Evolutionary conservation across 768 basidiomycete genomes (phyloP).

Genomic region (Trichaptum fuscoviolaceum): DNA sequence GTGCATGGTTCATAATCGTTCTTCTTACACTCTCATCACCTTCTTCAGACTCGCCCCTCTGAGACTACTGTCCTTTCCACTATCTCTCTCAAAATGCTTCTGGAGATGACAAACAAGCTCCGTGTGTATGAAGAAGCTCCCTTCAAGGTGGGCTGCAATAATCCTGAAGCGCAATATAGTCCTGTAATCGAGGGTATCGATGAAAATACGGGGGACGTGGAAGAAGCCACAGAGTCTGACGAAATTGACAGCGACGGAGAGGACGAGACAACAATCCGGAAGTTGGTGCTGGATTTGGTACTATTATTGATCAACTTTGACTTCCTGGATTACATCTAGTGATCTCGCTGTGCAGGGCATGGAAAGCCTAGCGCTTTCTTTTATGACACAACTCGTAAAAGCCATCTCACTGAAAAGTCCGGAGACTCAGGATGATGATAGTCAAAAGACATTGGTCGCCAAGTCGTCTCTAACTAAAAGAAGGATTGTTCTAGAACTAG

Average conservation of each 20-base stretch:
- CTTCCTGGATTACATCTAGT: neutral
- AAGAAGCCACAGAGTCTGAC: neutral
- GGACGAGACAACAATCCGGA: neutral
- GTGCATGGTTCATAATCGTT: too few species aligned
- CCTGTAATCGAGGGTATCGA: neutral
- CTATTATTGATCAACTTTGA: neutral
- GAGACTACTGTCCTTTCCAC: neutral
- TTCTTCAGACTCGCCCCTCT: neutral
- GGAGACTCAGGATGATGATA: neutral
- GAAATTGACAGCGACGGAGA: neutral
- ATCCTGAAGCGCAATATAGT: neutral
- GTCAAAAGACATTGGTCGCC: neutral
- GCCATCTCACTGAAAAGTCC: neutral
- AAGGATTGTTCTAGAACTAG: neutral
- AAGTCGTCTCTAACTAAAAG: neutral
- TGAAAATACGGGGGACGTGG: neutral
- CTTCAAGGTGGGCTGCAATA: neutral
- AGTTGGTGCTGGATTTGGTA: neutral
- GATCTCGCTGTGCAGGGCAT: neutral
- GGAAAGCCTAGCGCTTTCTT: neutral
- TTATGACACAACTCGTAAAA: neutral
- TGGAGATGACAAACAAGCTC: neutral
- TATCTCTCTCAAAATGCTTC: neutral
- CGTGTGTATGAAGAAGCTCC: neutral
- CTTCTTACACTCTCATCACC: too few species aligned